Evolutionary conservation across 1,139 yeast genomes (phyloP).

Genomic region (Pneumocystis oryctolagi): DNA sequence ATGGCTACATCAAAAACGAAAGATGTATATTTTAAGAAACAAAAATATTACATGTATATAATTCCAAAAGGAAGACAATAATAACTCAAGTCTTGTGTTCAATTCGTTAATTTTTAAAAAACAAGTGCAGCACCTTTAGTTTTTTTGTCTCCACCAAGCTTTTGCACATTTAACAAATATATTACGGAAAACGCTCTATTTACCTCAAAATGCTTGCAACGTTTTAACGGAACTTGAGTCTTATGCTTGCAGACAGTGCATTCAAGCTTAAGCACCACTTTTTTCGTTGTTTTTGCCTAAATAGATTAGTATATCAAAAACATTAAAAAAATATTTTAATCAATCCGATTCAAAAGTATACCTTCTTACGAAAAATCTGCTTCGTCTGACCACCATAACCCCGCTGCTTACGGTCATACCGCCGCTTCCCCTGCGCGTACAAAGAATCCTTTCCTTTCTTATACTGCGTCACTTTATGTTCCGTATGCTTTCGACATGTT

Average conservation of each 20-base stretch:
- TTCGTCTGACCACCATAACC: conserved; percentile 99
- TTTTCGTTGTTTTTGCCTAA: conserved; percentile 95
- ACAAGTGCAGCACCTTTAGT: conserved; percentile 58
- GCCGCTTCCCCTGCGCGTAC: conserved; percentile 93
- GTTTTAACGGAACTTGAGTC: conserved; percentile 94
- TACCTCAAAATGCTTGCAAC: conserved; percentile 96
- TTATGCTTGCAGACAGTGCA: conserved; percentile 98
- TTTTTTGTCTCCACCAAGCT: conserved; percentile 99
- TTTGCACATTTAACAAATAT: background rate
- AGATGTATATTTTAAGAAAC: too few relatives aligned
- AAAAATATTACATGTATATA: too few relatives aligned
- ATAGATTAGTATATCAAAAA: background rate
- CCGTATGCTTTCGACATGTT: conserved; percentile 98
- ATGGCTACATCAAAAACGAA: too few relatives aligned
- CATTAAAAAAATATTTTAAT: too few relatives aligned
- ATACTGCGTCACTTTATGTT: conserved; percentile 99
- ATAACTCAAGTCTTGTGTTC: too few relatives aligned
- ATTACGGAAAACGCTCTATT: background rate
- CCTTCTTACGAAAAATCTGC: conserved; percentile 98
- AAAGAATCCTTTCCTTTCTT: conserved; percentile 28
- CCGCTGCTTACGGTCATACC: conserved; percentile 99
- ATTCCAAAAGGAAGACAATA: too few relatives aligned
- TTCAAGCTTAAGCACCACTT: conserved; percentile 98
- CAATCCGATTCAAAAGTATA: too few relatives aligned
- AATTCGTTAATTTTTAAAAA: background rate